Evolutionary conservation across 2,329 filamentous ascomycete species (phyloP).

Genomic region (Sporothrix brasiliensis): DNA sequence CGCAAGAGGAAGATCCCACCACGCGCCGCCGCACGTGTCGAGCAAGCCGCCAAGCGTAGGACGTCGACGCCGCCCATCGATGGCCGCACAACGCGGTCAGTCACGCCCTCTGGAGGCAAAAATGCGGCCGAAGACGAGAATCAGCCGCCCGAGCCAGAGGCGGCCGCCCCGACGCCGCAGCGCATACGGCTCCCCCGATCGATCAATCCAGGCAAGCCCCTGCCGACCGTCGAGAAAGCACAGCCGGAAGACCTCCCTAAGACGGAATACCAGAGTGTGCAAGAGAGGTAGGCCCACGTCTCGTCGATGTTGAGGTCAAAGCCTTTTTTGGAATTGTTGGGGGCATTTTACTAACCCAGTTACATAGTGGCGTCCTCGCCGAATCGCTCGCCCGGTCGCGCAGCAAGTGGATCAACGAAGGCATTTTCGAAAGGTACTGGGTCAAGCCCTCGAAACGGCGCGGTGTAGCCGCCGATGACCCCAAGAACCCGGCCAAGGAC

Average conservation of each 20-base stretch:
- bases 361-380: slow-evolving; percentile 67
- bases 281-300: slow-evolving; percentile 62
- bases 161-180: slow-evolving; percentile 40
- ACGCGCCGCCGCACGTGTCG: slow-evolving; percentile 62
- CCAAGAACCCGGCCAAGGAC: slow-evolving; percentile 69
- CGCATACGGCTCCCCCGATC: slow-evolving; percentile 61
- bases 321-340: no score
- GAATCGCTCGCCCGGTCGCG: slow-evolving; percentile 75
- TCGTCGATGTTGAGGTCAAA: not conserved
- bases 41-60: slow-evolving; percentile 63
- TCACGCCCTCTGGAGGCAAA: slow-evolving; percentile 49
- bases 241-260: slow-evolving; percentile 65
- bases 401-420: slow-evolving; percentile 70
- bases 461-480: slow-evolving; percentile 63
- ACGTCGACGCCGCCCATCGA: slow-evolving; percentile 56
- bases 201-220: slow-evolving; percentile 65
- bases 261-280: slow-evolving; percentile 72
- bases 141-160: slow-evolving; percentile 36
- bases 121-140: slow-evolving; percentile 41
- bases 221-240: slow-evolving; percentile 69
- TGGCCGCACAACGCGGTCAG: slow-evolving; percentile 47
- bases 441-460: slow-evolving; percentile 71
- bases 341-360: slow-evolving; percentile 36
- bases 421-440: slow-evolving; percentile 78
- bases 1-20: slow-evolving; percentile 67